A percentile compares a stretch with the other conserved stretches of the same genome.
These are phyloP conservation scores for Trichoderma aggressivum DNA, from an alignment of 2,329 filamentous ascomycete species.

Conservation along the genomic window DNA sequence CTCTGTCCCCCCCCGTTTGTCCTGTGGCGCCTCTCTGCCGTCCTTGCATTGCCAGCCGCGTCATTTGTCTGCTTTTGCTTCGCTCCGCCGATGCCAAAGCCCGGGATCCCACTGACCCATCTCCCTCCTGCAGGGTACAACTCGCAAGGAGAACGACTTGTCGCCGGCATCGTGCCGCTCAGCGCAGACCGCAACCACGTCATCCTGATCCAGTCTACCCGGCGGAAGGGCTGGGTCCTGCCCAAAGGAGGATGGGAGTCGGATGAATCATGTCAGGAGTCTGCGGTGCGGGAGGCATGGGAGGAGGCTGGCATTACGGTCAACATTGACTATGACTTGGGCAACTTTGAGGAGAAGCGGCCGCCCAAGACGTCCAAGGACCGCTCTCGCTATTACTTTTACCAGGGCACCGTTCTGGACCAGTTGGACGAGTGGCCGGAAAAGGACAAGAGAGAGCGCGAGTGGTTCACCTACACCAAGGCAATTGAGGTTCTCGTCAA, in stretches of 20 bases:
- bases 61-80: slow-evolving; percentile 18
- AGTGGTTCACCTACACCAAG: slow-evolving; percentile 84
- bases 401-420: slow-evolving; percentile 80
- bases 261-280: slow-evolving; percentile 82
- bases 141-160: slow-evolving; percentile 84
- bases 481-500: slow-evolving; percentile 73
- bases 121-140: slow-evolving; percentile 69
- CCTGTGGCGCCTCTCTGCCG: neutral
- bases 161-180: slow-evolving; percentile 90
- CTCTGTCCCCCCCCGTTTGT: neutral
- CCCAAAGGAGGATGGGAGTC: slow-evolving; percentile 98
- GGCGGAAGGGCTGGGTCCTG: slow-evolving; percentile 90
- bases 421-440: slow-evolving; percentile 92
- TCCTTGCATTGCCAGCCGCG: neutral
- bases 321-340: slow-evolving; percentile 79
- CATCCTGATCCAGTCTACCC: slow-evolving; percentile 87
- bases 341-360: slow-evolving; percentile 79
- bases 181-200: slow-evolving; percentile 83
- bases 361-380: slow-evolving; percentile 70
- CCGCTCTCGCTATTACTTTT: slow-evolving; percentile 70
- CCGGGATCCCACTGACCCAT: slow-evolving; percentile 24
- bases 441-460: slow-evolving; percentile 81
- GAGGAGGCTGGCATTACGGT: slow-evolving; percentile 94
- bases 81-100: slow-evolving; percentile 18
- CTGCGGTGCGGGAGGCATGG: slow-evolving; percentile 90